These are phyloP conservation scores for Penicillium flavigenum DNA, from an alignment of 495 filamentous ascomycete species.

Conservation along the genomic window DNA sequence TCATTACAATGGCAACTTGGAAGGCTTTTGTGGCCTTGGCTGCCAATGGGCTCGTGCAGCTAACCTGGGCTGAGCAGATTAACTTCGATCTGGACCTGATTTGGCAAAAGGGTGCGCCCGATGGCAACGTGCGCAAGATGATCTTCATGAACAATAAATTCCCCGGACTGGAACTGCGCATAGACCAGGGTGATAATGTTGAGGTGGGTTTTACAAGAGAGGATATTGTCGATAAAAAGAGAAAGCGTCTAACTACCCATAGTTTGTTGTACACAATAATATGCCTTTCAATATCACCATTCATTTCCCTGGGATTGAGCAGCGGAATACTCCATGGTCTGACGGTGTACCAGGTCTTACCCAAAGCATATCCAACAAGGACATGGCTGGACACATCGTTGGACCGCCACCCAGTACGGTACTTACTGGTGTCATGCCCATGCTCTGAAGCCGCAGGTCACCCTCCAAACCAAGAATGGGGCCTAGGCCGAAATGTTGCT, in stretches of 20 bases:
- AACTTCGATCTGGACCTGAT: slow-evolving; percentile 37
- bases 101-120: slow-evolving; percentile 40
- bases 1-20: slow-evolving; percentile 13
- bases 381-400: slow-evolving; percentile 47
- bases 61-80: slow-evolving; percentile 25
- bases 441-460: slow-evolving; percentile 29
- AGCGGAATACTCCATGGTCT: slow-evolving; percentile 43
- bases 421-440: slow-evolving; percentile 52
- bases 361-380: slow-evolving; percentile 49
- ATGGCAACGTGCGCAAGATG: slow-evolving; percentile 40
- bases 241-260: neutral
- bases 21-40: slow-evolving; percentile 16
- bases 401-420: slow-evolving; percentile 32
- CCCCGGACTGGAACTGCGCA: slow-evolving; percentile 53
- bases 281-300: slow-evolving; percentile 50
- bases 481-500: slow-evolving; percentile 56
- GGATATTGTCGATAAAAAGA: too few species aligned
- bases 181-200: slow-evolving; percentile 57
- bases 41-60: slow-evolving; percentile 9
- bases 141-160: slow-evolving; percentile 60
- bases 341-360: slow-evolving; percentile 52
- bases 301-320: slow-evolving; percentile 46
- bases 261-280: slow-evolving; percentile 48
- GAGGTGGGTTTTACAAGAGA: slow-evolving; percentile 33
- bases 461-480: slow-evolving; percentile 46